Conservation (phyloP, 495 filamentous ascomycete species). For the Trichoderma asperelloides region DNA sequence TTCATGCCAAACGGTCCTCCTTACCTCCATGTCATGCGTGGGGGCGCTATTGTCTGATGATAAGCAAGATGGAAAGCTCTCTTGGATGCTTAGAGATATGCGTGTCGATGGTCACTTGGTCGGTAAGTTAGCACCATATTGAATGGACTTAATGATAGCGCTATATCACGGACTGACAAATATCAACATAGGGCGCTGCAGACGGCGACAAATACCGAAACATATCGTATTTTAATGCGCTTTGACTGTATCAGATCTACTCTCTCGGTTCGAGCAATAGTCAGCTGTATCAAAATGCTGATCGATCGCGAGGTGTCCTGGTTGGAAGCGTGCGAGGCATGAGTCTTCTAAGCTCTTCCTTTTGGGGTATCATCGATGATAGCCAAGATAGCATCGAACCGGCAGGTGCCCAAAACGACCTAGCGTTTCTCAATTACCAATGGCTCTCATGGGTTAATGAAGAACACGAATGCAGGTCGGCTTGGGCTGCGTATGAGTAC, state of each 20-base stretch:
- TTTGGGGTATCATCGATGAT: too few relatives aligned
- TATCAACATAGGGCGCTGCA: slow-evolving; percentile 18
- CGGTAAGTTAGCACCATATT: slow-evolving; percentile 16
- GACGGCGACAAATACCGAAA: slow-evolving; percentile 21
- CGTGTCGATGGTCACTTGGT: slow-evolving; percentile 22
- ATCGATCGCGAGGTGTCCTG: slow-evolving; percentile 22
- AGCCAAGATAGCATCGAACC: too few relatives aligned
- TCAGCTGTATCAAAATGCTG: slow-evolving; percentile 25
- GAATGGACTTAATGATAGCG: not conserved
- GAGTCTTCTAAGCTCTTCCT: slow-evolving; percentile 16
- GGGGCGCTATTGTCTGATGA: slow-evolving; percentile 25
- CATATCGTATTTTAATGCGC: slow-evolving; percentile 23
- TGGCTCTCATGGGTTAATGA: slow-evolving; percentile 22
- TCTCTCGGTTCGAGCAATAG: slow-evolving; percentile 23
- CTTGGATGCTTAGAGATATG: slow-evolving; percentile 26
- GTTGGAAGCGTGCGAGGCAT: slow-evolving; percentile 26
- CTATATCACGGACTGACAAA: not conserved
- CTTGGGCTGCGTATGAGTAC: slow-evolving; percentile 28
- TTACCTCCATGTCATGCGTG: slow-evolving; percentile 26
- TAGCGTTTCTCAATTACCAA: not conserved
- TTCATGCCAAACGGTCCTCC: slow-evolving; percentile 21
- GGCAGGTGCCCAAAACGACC: not conserved
- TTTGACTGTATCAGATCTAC: slow-evolving; percentile 26
- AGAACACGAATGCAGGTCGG: slow-evolving; percentile 21
- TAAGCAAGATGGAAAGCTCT: slow-evolving; percentile 23